Conservation (phyloP, 768 basidiomycete genomes). For the Calvatia gigantea region DNA sequence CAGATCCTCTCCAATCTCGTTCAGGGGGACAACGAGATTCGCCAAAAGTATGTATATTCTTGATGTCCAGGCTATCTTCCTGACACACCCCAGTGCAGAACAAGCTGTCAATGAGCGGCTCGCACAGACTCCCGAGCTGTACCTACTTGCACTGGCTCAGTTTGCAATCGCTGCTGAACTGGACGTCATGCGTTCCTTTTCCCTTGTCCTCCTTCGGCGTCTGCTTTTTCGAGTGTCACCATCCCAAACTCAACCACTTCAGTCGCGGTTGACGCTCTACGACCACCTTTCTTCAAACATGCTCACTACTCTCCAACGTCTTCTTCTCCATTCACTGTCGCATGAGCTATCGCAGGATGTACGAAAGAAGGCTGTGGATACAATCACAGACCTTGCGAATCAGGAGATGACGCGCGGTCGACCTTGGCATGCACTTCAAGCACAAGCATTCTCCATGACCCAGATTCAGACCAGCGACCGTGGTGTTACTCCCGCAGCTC, state of each 20-base stretch:
- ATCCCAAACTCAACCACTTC: slow-evolving; percentile 13
- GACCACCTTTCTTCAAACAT: slow-evolving; percentile 71
- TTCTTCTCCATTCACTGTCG: slow-evolving; percentile 65
- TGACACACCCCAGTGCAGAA: slow-evolving; percentile 52
- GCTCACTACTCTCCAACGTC: slow-evolving; percentile 64
- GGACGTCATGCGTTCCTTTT: slow-evolving; percentile 86
- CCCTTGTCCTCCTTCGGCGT: slow-evolving; percentile 74
- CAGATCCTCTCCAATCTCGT: slow-evolving; percentile 86
- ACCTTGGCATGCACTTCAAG: slow-evolving; percentile 81
- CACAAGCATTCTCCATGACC: slow-evolving; percentile 66
- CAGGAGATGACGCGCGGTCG: slow-evolving; percentile 71
- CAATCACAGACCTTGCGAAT: slow-evolving; percentile 72
- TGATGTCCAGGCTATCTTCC: neutral
- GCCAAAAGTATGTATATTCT: slow-evolving; percentile 49
- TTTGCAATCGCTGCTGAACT: slow-evolving; percentile 76
- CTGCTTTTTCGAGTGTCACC: slow-evolving; percentile 67
- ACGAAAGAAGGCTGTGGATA: slow-evolving; percentile 69
- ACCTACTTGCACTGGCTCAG: slow-evolving; percentile 74
- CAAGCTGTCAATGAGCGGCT: slow-evolving; percentile 79
- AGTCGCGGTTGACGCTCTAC: slow-evolving; percentile 55
- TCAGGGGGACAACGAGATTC: slow-evolving; percentile 79
- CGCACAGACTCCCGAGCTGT: slow-evolving; percentile 73
- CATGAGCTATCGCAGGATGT: slow-evolving; percentile 59
- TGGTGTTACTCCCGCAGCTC: slow-evolving; percentile 19
- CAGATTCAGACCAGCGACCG: slow-evolving; percentile 24